Conservation (phyloP, 169 alveolate genomes). For the Plasmodium berghei region DNA sequence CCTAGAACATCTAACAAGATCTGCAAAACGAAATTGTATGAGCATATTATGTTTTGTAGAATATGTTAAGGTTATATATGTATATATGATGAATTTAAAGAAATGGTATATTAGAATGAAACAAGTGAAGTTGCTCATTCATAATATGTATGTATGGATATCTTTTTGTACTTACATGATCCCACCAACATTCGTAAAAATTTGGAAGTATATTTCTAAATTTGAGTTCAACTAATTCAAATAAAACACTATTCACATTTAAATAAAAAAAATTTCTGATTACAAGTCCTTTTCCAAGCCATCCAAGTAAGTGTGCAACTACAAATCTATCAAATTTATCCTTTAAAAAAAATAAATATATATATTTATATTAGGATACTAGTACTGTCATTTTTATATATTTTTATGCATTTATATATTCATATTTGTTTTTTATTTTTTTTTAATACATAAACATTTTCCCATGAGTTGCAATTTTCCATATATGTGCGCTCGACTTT, state of each 20-base stretch:
- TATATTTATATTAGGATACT: not conserved
- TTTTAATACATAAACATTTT: conserved; percentile 11
- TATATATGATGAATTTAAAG: not conserved
- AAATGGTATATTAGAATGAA: not conserved
- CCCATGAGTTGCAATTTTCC: conserved; percentile 39
- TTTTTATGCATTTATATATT: not conserved
- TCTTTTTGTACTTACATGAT: conserved; percentile 47
- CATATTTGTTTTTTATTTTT: conserved; percentile 8
- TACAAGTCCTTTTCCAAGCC: conserved; percentile 25
- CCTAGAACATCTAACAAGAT: conserved; percentile 35
- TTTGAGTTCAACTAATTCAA: conserved; percentile 54
- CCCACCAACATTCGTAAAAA: conserved; percentile 77
- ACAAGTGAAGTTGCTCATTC: not conserved
- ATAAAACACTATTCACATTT: conserved; percentile 28
- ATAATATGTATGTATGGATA: not conserved
- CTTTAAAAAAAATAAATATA: conserved; percentile 29
- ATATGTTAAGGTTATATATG: not conserved
- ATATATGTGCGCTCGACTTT: conserved; percentile 32
- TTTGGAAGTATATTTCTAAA: conserved; percentile 61
- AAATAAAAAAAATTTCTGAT: conserved; percentile 36
- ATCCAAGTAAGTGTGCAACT: conserved; percentile 39
- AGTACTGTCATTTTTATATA: not conserved
- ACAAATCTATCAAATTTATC: conserved; percentile 63
- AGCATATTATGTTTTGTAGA: not conserved
- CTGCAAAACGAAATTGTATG: not conserved